These are phyloP conservation scores for Pseudophaeomoniella oleicola DNA, from an alignment of 2,329 filamentous ascomycete genomes.

Conservation along the genomic window DNA sequence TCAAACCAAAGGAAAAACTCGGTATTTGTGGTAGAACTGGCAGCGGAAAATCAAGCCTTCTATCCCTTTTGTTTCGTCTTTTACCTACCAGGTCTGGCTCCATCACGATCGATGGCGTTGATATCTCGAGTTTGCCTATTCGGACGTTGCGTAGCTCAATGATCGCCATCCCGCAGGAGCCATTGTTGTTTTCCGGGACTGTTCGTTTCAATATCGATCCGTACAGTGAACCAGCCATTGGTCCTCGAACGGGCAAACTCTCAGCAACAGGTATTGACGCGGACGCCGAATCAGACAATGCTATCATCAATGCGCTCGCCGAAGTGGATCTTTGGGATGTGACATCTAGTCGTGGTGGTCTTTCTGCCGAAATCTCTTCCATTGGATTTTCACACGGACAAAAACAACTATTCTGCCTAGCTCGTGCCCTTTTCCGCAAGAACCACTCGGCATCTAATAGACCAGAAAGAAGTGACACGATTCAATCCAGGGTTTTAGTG, in stretches of 20 bases:
- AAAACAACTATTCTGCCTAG: constrained; percentile 47
- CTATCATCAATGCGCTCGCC: constrained; percentile 21
- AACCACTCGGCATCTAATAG: no score
- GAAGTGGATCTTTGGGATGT: constrained; percentile 22
- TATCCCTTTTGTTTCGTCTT: constrained; percentile 34
- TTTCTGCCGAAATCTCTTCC: constrained; percentile 28
- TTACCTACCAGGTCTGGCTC: constrained; percentile 27
- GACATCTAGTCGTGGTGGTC: constrained; percentile 22
- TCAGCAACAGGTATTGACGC: constrained; percentile 5
- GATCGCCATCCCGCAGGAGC: constrained; percentile 36
- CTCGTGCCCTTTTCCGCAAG: constrained; percentile 31
- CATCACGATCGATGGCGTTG: constrained; percentile 33
- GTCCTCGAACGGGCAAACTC: neutral
- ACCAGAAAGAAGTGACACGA: constrained; percentile 37
- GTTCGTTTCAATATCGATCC: constrained; percentile 23
- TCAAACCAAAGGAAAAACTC: constrained; percentile 1
- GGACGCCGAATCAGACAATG: constrained; percentile 1
- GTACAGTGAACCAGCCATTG: neutral
- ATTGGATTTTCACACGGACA: constrained; percentile 32
- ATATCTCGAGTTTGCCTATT: constrained; percentile 28
- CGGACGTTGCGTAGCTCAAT: constrained; percentile 31
- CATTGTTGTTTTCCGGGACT: constrained; percentile 20
- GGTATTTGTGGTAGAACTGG: constrained; percentile 4
- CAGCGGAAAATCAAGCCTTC: constrained; percentile 37
- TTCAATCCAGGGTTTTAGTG: constrained; percentile 37